phyloP scores from a whole-genome alignment of 805 yeast genomes.

The Ogataea chonburiensis region DNA sequence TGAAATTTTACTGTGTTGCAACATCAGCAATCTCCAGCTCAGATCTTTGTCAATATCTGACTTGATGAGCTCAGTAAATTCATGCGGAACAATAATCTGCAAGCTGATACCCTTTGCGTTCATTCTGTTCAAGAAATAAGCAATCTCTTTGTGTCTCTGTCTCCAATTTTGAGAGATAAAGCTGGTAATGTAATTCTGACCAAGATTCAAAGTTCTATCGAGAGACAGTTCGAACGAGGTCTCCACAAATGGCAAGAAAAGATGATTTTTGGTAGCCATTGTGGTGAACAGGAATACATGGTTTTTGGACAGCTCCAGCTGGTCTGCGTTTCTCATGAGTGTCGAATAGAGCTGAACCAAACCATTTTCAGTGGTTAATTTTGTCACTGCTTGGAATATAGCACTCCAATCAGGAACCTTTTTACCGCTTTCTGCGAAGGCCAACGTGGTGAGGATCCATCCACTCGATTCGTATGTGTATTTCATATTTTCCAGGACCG shows the following conservation, averaged over 20 bases:
- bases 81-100: conserved; percentile 32
- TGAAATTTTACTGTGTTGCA: conserved; percentile 37
- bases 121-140: conserved; percentile 43
- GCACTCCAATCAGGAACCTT: conserved; percentile 55
- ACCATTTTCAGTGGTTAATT: conserved; percentile 8
- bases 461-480: conserved; percentile 30
- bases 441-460: conserved; percentile 46
- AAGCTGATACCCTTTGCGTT: conserved; percentile 27
- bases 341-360: conserved; percentile 47
- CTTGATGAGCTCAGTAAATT: conserved; percentile 33
- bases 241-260: conserved; percentile 48
- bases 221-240: conserved; percentile 41
- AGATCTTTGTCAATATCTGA: conserved; percentile 34
- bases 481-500: conserved; percentile 26
- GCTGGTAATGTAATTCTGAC: conserved; percentile 46
- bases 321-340: conserved; percentile 52
- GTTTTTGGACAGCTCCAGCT: conserved; percentile 42
- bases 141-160: conserved; percentile 35
- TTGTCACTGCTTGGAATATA: conserved; percentile 19
- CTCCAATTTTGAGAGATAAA: conserved; percentile 46
- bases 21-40: conserved; percentile 51
- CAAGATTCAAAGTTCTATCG: conserved; percentile 47
- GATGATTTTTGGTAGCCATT: conserved; percentile 36
- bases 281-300: conserved; percentile 45
- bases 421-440: conserved; percentile 70